Conservation (phyloP, 2,329 filamentous ascomycete species). For the Zymoseptoria ardabiliae region DNA sequence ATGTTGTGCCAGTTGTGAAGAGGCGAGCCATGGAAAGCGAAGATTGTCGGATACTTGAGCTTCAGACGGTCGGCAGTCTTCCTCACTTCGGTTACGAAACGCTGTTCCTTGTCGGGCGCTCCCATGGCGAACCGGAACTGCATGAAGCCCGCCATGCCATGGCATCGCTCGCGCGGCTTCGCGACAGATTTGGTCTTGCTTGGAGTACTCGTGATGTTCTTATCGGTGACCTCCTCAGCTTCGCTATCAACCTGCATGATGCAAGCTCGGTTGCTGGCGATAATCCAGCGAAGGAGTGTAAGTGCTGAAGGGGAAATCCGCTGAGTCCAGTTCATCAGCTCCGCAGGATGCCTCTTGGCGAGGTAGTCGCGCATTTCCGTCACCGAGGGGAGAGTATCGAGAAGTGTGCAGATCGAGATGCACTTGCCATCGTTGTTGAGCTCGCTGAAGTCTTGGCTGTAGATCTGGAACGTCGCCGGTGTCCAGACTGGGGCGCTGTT, state of each 20-base stretch:
- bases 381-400: slow-evolving; percentile 57
- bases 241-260: slow-evolving; percentile 64
- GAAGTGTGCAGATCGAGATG: slow-evolving; percentile 43
- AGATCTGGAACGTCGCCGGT: slow-evolving; percentile 37
- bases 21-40: slow-evolving; percentile 79
- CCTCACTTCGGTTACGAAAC: slow-evolving; percentile 59
- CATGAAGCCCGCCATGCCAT: slow-evolving; percentile 58
- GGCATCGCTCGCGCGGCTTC: slow-evolving; percentile 41
- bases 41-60: slow-evolving; percentile 58
- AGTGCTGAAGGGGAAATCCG: slow-evolving; percentile 59
- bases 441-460: slow-evolving; percentile 52
- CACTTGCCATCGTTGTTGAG: slow-evolving; percentile 42
- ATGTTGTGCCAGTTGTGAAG: slow-evolving; percentile 85
- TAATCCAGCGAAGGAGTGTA: slow-evolving; percentile 73
- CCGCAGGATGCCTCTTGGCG: slow-evolving; percentile 30
- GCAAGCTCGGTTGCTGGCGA: slow-evolving; percentile 81
- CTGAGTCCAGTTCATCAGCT: slow-evolving; percentile 47
- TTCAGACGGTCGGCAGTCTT: slow-evolving; percentile 35
- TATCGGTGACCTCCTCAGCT: background rate
- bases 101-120: slow-evolving; percentile 75
- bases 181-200: background rate
- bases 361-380: slow-evolving; percentile 49
- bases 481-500: slow-evolving; percentile 24
- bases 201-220: background rate
- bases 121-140: slow-evolving; percentile 88